These are phyloP conservation scores for Kazachstania psychrophila DNA, from an alignment of 805 yeast genomes.

Conservation along the genomic window DNA sequence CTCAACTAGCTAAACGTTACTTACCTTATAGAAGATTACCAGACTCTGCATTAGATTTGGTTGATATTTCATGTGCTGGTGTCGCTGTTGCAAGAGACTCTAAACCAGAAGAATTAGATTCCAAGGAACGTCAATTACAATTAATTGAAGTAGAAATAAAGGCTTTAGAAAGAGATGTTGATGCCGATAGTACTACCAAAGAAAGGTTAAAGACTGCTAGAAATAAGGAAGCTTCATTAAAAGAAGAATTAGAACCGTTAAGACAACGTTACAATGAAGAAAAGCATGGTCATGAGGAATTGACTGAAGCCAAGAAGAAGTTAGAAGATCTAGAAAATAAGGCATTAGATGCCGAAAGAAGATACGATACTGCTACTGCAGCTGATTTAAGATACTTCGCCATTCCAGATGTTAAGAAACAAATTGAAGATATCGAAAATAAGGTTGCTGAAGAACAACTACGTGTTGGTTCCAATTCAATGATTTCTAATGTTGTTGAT, in stretches of 20 bases:
- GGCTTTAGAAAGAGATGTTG: conserved; percentile 93
- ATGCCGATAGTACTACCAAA: conserved; percentile 69
- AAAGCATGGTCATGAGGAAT: conserved; percentile 82
- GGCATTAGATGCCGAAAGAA: conserved; percentile 94
- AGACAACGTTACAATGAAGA: conserved; percentile 80
- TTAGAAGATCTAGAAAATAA: conserved; percentile 87
- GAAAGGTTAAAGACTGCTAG: conserved; percentile 77
- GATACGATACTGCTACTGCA: conserved; percentile 87
- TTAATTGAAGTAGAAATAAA: conserved; percentile 90
- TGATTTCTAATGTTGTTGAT: conserved; percentile 86
- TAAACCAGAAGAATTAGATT: conserved; percentile 92
- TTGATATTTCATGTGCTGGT: conserved; percentile 93
- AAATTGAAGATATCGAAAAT: conserved; percentile 65
- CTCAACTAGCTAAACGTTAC: conserved; percentile 88
- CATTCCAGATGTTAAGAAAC: conserved; percentile 79
- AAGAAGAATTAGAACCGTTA: conserved; percentile 77
- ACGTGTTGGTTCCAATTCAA: conserved; percentile 46
- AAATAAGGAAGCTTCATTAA: conserved; percentile 70
- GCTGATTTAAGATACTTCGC: conserved; percentile 97
- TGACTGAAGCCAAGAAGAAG: conserved; percentile 80
- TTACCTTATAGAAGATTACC: conserved; percentile 93
- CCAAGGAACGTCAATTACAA: conserved; percentile 84
- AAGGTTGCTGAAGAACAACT: conserved; percentile 70
- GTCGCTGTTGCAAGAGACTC: conserved; percentile 98
- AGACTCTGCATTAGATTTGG: conserved; percentile 92